Evolutionary conservation across 805 yeast species (phyloP).

Genomic region (Candida palmyrensis): DNA sequence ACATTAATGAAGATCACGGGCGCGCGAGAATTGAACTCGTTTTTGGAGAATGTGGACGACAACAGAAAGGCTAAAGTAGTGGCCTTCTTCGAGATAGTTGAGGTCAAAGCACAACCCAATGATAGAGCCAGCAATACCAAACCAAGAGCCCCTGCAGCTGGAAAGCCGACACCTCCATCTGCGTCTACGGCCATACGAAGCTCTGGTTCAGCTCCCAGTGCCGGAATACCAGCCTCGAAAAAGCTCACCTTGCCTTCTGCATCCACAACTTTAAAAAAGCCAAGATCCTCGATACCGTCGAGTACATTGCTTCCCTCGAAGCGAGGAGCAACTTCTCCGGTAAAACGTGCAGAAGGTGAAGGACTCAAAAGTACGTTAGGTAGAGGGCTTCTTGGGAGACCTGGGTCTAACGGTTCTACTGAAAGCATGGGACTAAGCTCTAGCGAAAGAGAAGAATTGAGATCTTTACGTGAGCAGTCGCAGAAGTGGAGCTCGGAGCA

Average conservation of each 20-base stretch:
- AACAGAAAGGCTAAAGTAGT: conserved; percentile 63
- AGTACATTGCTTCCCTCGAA: conserved; percentile 55
- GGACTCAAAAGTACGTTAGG: conserved; percentile 13
- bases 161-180: conserved; percentile 8
- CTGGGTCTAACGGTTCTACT: conserved; percentile 25
- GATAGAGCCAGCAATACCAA: conserved; percentile 15
- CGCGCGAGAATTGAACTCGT: conserved; percentile 54
- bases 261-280: conserved; percentile 6
- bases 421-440: conserved; percentile 5
- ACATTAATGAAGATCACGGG: conserved; percentile 81
- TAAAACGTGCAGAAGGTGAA: conserved; percentile 37
- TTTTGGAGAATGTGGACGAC: conserved; percentile 70
- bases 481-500: conserved; percentile 32
- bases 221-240: conserved; percentile 6
- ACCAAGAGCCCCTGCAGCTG: conserved; percentile 9
- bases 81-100: conserved; percentile 51
- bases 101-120: conserved; percentile 41
- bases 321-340: conserved; percentile 67
- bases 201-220: conserved; percentile 5
- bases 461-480: conserved; percentile 50
- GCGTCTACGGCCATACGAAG: conserved; percentile 5
- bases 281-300: too few relatives aligned
- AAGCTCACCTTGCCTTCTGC: conserved; percentile 8
- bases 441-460: conserved; percentile 42
- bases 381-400: conserved; percentile 41